Percentiles rank a stretch among this genome's conserved stretches.
phyloP scores from a whole-genome alignment of 2,329 filamentous ascomycete species.

The Talaromyces sp. region DNA sequence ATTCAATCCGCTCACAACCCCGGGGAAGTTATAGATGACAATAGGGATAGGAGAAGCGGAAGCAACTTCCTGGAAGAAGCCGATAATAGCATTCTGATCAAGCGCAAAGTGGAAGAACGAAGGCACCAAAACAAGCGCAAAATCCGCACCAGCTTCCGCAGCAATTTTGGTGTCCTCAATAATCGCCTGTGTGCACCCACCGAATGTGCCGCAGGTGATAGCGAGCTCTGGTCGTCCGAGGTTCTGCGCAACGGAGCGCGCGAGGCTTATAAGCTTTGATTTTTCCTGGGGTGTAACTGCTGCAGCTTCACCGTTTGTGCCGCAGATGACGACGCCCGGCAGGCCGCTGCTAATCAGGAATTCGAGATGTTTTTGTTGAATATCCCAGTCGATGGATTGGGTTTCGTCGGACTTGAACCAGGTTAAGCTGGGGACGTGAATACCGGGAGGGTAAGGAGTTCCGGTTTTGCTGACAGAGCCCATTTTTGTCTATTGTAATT shows the following conservation, averaged over 20 bases:
- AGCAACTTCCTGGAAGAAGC: conserved; percentile 65
- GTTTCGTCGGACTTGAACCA: conserved; percentile 51
- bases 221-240: conserved; percentile 37
- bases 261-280: conserved; percentile 38
- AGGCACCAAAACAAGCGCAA: conserved; percentile 70
- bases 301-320: conserved; percentile 49
- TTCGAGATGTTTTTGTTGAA: conserved; percentile 54
- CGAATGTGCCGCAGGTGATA: conserved; percentile 44
- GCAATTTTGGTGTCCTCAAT: conserved; percentile 64
- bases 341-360: conserved; percentile 56
- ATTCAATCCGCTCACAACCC: conserved; percentile 45
- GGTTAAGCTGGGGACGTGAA: conserved; percentile 59
- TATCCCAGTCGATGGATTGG: conserved; percentile 58
- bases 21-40: conserved; percentile 51
- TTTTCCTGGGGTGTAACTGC: conserved; percentile 44
- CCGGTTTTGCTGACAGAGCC: conserved; percentile 6
- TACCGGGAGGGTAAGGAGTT: conserved; percentile 45
- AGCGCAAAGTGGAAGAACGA: conserved; percentile 70
- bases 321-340: conserved; percentile 50
- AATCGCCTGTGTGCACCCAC: conserved; percentile 42
- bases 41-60: conserved; percentile 51
- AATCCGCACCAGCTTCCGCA: conserved; percentile 66
- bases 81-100: conserved; percentile 56
- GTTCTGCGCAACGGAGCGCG: conserved; percentile 39
- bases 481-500: conserved; percentile 5